These are phyloP conservation scores for Rhizoctonia solani DNA, from an alignment of 1,284 basidiomycete species.

Conservation along the genomic window DNA sequence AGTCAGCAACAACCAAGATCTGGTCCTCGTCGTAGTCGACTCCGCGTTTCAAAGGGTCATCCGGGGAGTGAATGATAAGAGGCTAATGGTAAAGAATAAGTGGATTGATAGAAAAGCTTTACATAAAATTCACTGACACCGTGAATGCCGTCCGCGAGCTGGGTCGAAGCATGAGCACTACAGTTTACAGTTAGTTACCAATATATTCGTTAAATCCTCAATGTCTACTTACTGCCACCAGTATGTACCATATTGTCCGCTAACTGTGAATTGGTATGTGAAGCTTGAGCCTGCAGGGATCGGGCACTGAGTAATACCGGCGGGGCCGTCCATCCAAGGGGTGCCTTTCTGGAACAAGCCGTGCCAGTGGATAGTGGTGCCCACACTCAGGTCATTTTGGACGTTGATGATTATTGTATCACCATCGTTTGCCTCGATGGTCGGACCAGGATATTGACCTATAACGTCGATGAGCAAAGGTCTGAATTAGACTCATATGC, in stretches of 20 bases:
- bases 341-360: constrained; percentile 43
- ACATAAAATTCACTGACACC: constrained; percentile 41
- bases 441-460: constrained; percentile 26
- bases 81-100: constrained; percentile 7
- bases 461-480: background rate
- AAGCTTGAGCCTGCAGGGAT: constrained; percentile 45
- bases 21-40: constrained; percentile 42
- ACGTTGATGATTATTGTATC: constrained; percentile 44
- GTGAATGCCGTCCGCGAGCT: constrained; percentile 44
- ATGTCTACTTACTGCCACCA: constrained; percentile 28
- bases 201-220: constrained; percentile 41
- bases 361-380: constrained; percentile 46
- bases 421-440: too few species aligned
- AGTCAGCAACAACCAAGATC: constrained; percentile 38
- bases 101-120: constrained; percentile 33
- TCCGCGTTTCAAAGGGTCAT: constrained; percentile 44
- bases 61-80: constrained; percentile 43
- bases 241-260: constrained; percentile 37
- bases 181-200: background rate
- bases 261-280: constrained; percentile 45
- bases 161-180: constrained; percentile 40
- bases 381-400: constrained; percentile 41
- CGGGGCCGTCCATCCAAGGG: constrained; percentile 43
- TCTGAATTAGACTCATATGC: constrained; percentile 42
- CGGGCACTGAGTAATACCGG: constrained; percentile 46